Evolutionary conservation across 2,329 filamentous ascomycete genomes (phyloP), one percentile per base, ranked within the genome.

Genomic region (Atkinsonella texensis): DNA sequence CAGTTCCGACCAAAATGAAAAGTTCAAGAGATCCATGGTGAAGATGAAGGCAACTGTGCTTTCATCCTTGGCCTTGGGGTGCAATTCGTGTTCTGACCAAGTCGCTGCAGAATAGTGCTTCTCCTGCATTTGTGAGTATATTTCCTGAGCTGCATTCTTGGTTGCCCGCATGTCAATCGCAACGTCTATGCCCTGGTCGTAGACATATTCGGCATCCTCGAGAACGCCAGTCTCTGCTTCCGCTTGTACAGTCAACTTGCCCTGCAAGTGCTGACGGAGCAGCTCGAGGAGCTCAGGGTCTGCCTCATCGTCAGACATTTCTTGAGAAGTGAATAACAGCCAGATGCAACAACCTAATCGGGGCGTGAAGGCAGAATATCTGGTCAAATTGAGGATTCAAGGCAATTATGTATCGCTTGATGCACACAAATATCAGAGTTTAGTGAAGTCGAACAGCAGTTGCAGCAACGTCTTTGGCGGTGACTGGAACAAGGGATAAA

Each of bases 11-110:
- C 93, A 98, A 67, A 98, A 98, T 20, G 85, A 94, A 64, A 97
- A 98, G 65, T 98, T 98, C 48, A 98, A 72, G 31, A 98, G 68
- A 65, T 98, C 93, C 89, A 98, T 95, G 18, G 87, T 89, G 65
- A 98, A 97, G 60, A 98, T 91, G 65, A 98, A 97, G 56, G 87
- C 84, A 20, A 95, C 81, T 0, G 89, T 90, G 48, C 69, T 76
- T 62, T 88, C 86, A 63, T 94, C 84, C 62, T 89, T 89, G 42
- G 79, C 62, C 65, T 90, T 86, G 1, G 93, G 93, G 62, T 98
- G 93, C 40, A 98, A 74, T 64, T 93, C 87, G 66, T 97, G 89
- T 61, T 85, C 78, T 13, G 87, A 81, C 93, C 93, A 98, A 9
- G 82, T 85, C 55, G 86, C 80, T 0, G 87, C 89, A 4, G 87